Evolutionary conservation across 2,329 filamentous ascomycete species (phyloP).

Genomic region (Acrocalymma vagum): DNA sequence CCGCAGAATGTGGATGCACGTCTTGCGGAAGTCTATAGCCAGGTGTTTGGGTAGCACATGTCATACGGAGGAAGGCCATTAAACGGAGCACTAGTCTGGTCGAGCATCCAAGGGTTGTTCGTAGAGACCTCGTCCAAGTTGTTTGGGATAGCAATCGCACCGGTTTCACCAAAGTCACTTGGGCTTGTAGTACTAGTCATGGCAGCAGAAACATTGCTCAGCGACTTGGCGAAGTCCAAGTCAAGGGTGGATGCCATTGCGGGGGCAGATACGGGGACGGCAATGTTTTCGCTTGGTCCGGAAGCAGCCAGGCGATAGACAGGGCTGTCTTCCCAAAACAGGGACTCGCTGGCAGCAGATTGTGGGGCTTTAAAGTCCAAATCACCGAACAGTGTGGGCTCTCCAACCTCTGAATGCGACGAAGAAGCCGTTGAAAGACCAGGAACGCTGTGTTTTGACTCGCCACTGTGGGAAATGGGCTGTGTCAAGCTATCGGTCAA

Average conservation of each 20-base stretch:
- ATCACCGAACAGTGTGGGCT: conserved; percentile 41
- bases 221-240: conserved; percentile 36
- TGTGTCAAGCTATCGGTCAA: conserved; percentile 43
- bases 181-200: conserved; percentile 30
- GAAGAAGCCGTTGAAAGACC: conserved; percentile 51
- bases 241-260: conserved; percentile 27
- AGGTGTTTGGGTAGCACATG: conserved; percentile 34
- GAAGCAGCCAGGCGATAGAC: conserved; percentile 41
- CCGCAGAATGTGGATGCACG: neutral
- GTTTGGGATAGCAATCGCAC: conserved; percentile 43
- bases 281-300: conserved; percentile 28
- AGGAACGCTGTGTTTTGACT: conserved; percentile 50
- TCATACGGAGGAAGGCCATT: conserved; percentile 34
- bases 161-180: conserved; percentile 35
- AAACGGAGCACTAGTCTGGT: conserved; percentile 34
- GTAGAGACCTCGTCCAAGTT: conserved; percentile 36
- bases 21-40: conserved; percentile 41
- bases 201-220: conserved; percentile 28
- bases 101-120: conserved; percentile 41
- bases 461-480: conserved; percentile 51
- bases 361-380: conserved; percentile 42
- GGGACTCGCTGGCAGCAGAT: conserved; percentile 39
- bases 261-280: conserved; percentile 34
- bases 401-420: conserved; percentile 51
- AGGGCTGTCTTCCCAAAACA: conserved; percentile 49